A percentile compares a stretch with the other conserved stretches of the same genome.
Conservation (phyloP, 192 early-diverging fungal genomes). For the Anaeromyces robustus region DNA sequence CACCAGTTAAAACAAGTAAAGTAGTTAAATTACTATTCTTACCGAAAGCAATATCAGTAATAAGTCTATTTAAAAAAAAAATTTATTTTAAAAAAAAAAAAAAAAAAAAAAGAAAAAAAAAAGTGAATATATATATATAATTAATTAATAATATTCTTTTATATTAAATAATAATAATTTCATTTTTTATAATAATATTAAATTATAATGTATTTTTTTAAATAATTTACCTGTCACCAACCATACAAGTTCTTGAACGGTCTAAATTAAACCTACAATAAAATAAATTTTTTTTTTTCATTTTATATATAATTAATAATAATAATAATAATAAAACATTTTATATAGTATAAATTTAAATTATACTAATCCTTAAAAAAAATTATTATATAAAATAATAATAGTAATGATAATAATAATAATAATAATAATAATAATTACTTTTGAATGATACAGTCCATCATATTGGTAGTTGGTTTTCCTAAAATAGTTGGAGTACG, state of each 20-base stretch:
- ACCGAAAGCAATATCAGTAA: conserved; percentile 95
- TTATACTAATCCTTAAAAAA: too few species aligned
- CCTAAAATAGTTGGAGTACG: conserved; percentile 70
- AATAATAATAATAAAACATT: too few species aligned
- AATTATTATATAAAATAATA: neutral
- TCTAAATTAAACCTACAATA: conserved; percentile 46
- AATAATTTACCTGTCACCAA: conserved; percentile 51
- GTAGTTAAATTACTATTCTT: conserved; percentile 69
- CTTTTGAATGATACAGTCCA: conserved; percentile 78
- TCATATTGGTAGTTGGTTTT: conserved; percentile 86
- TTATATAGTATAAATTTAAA: too few species aligned
- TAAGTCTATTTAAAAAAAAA: conserved; percentile 27
- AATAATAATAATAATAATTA: conserved; percentile 11
- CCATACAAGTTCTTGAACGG: conserved; percentile 74
- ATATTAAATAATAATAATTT: too few species aligned
- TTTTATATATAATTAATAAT: too few species aligned
- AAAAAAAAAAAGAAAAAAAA: too few species aligned
- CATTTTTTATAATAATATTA: too few species aligned
- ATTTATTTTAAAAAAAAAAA: too few species aligned
- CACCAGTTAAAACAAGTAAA: conserved; percentile 79
- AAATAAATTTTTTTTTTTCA: neutral
- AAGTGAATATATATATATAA: too few species aligned
- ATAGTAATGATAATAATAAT: neutral
- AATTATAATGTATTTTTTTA: too few species aligned
- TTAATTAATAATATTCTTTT: neutral